Base-by-base conservation (phyloP, 1,284 basidiomycete genomes). In the Bondarzewia mesenterica region DNA sequence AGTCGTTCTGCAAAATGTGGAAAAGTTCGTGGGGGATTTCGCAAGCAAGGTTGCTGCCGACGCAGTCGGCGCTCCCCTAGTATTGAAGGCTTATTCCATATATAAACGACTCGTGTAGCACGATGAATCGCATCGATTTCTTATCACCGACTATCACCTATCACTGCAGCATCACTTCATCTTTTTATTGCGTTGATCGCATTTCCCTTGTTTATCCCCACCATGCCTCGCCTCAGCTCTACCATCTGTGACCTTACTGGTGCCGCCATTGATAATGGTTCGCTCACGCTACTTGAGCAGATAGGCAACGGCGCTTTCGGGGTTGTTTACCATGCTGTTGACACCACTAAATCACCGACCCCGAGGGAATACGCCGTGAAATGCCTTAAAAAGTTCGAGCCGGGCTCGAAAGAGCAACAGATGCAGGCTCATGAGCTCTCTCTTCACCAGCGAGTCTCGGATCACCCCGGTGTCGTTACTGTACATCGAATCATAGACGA, bases 391-490 rank as follows among this genome's bases (percentile, higher is more conserved):
- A 73, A 75, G 21, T 69, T 74, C 27, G 77, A 79, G 60, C 74
- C 45, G 4, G 20, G 21, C 27, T 15, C 32, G 18, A 37, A 44
- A 21, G 18, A 41, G 18, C 12, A 20, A 38, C 20, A 25, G 15
- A 18, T 27, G 26, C 44, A 48, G n/a, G 32, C 44, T 4, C 58
- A 54, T 44, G 65, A 67, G 49, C 49, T 58, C n/a, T 45, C 51
- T 18, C 42, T 70, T 74, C 84, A 86, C 58, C 67, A 71, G 42
- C 68, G 73, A 35, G 80, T 80, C n/a, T 74, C 73, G 7, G 64
- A 65, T 25, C 78, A 85, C 57, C 72, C 73, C 6, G 76, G 77
- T 56, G 70, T 87, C 52, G 75, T 84, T 52, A 70, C 74, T 5
- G 61, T 86, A 27, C 73, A 79, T 63, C 73, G 72, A 48, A 32